A percentile compares a stretch with the other conserved stretches of the same genome.
Conservation (phyloP, 805 yeast genomes). For the Candida taoyuanica region DNA sequence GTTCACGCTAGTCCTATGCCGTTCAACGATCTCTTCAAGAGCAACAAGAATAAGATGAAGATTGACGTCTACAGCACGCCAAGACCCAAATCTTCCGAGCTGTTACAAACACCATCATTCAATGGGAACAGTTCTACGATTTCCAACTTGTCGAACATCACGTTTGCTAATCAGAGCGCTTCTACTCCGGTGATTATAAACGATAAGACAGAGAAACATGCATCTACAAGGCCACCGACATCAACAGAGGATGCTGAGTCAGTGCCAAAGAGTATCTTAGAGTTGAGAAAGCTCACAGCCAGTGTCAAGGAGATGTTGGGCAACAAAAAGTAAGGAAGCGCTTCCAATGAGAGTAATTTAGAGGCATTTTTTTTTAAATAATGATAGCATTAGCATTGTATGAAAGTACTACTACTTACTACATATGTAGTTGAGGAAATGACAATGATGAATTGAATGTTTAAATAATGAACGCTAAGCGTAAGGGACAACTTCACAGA, state of each 20-base stretch:
- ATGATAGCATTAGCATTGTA: no score
- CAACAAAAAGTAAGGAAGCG: conserved; percentile 8
- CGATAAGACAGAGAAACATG: no score
- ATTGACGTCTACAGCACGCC: conserved; percentile 26
- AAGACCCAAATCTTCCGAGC: conserved; percentile 27
- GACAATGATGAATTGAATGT: no score
- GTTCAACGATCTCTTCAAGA: conserved; percentile 11
- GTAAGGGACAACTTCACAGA: no score
- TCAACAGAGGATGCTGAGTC: conserved; percentile 16
- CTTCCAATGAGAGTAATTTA: no score
- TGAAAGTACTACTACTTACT: no score
- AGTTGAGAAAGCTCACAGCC: conserved; percentile 22
- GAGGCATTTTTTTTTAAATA: no score
- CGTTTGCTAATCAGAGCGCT: conserved; percentile 21
- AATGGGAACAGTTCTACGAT: conserved; percentile 22
- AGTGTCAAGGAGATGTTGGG: conserved; percentile 22
- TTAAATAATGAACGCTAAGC: no score
- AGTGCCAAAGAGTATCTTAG: conserved; percentile 23
- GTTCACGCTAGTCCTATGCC: conserved; percentile 1
- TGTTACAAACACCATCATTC: conserved; percentile 27
- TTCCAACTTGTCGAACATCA: conserved; percentile 24
- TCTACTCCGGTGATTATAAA: conserved; percentile 15
- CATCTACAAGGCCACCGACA: no score
- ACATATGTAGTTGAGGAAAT: no score
- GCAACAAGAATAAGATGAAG: conserved; percentile 14